A percentile compares a stretch with the other conserved stretches of the same genome.
Conservation (phyloP, 2,329 filamentous ascomycete species). For the Colletotrichum sp. region DNA sequence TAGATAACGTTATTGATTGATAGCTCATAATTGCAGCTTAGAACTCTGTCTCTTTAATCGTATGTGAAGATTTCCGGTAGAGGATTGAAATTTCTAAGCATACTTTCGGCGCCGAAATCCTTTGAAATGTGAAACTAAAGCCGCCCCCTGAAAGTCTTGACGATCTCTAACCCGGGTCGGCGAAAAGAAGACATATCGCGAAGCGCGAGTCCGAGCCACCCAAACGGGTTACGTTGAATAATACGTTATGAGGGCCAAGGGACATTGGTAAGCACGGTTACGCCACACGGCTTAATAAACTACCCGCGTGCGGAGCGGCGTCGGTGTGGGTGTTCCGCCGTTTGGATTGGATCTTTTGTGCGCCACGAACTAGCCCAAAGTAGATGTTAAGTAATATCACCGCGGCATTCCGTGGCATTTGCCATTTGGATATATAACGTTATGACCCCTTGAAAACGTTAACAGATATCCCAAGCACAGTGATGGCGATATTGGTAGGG, state of each 20-base stretch:
- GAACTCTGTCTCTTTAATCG: neutral
- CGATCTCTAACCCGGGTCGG: neutral
- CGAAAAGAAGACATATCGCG: neutral
- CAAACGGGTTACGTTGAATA: neutral
- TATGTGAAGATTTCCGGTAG: neutral
- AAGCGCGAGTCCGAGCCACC: neutral
- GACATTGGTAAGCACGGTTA: neutral
- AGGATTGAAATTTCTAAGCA: neutral
- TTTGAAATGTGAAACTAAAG: neutral
- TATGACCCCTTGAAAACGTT: neutral
- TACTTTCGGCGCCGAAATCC: neutral
- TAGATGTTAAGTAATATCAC: fast-evolving
- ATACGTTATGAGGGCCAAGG: neutral
- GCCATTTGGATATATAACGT: neutral
- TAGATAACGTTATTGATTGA: neutral
- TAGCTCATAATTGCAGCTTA: neutral
- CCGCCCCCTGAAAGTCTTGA: neutral
- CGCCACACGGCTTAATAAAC: neutral
- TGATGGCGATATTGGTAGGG: neutral
- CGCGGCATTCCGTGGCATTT: neutral
- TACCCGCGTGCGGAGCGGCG: neutral
- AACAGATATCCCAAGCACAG: no score
- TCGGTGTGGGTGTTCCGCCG: neutral
- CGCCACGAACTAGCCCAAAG: neutral
- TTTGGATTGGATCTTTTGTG: neutral